Evolutionary conservation across 345 rosid species (phyloP).

Genomic region (Streptanthus diversifolius): DNA sequence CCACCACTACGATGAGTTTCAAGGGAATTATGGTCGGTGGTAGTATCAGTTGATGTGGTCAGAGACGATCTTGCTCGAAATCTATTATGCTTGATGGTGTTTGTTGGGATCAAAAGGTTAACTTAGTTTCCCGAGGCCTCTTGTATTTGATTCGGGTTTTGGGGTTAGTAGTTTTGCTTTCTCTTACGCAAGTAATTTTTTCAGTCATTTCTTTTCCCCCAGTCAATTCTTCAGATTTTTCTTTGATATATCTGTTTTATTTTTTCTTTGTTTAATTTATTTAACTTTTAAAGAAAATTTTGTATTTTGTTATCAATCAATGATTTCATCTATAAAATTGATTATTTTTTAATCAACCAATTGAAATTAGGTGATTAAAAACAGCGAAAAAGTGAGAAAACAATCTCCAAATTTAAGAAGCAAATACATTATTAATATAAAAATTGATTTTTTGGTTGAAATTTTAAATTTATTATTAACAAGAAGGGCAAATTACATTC

Average conservation of each 20-base stretch:
- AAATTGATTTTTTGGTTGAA: no score
- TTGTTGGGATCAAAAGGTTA: slow-evolving; percentile 13
- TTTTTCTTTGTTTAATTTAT: no score
- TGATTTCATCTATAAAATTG: neutral
- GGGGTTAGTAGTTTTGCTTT: neutral
- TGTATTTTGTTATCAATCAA: neutral
- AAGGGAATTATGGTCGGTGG: slow-evolving; percentile 14
- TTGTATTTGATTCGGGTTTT: slow-evolving; percentile 3
- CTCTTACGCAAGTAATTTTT: neutral
- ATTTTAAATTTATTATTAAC: no score
- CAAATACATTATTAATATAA: neutral
- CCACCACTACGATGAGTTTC: neutral
- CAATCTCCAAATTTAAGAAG: neutral
- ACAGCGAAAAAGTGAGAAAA: neutral
- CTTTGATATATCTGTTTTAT: neutral
- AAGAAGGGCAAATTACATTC: no score
- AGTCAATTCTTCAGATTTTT: neutral
- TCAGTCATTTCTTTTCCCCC: neutral
- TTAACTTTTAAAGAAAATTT: neutral
- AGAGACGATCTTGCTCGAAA: neutral
- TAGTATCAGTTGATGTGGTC: slow-evolving; percentile 1
- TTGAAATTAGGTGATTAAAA: neutral
- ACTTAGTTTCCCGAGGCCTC: neutral
- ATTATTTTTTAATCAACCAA: neutral
- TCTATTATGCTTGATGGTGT: slow-evolving; percentile 2